phyloP scores from a whole-genome alignment of 2,329 filamentous ascomycete genomes.

The Colletotrichum tofieldiae region DNA sequence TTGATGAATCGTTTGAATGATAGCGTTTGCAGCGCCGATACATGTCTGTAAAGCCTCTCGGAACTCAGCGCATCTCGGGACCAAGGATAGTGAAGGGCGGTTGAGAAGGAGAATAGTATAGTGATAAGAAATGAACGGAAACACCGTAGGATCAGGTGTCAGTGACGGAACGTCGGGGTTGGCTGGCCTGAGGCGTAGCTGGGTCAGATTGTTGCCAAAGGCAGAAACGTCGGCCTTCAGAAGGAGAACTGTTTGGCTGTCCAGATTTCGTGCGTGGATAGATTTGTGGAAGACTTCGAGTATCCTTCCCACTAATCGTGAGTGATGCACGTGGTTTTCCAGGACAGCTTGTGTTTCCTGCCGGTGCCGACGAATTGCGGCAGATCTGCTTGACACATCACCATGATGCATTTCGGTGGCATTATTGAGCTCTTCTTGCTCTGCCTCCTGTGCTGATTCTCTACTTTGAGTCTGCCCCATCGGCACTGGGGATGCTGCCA shows the following conservation, averaged over 20 bases:
- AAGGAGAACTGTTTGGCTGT: constrained; percentile 23
- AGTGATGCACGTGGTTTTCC: constrained; percentile 30
- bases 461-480: not conserved
- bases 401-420: not conserved
- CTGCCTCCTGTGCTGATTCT: not conserved
- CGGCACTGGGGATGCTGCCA: not conserved
- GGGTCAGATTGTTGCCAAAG: constrained; percentile 32
- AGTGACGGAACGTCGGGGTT: not conserved
- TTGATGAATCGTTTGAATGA: constrained; percentile 27
- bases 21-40: constrained; percentile 17
- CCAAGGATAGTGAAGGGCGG: constrained; percentile 53
- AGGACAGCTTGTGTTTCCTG: constrained; percentile 31
- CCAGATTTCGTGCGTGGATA: constrained; percentile 29
- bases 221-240: constrained; percentile 38
- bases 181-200: not conserved
- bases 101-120: constrained; percentile 53
- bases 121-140: constrained; percentile 47
- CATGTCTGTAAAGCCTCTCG: constrained; percentile 33
- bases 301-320: constrained; percentile 26
- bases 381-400: not conserved
- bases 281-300: constrained; percentile 38
- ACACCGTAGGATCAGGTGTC: constrained; percentile 25
- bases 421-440: not conserved
- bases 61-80: constrained; percentile 31
- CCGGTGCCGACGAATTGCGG: constrained; percentile 16